Base-by-base conservation (phyloP, 1,284 basidiomycete genomes). In the Leccinum pachyderme region DNA sequence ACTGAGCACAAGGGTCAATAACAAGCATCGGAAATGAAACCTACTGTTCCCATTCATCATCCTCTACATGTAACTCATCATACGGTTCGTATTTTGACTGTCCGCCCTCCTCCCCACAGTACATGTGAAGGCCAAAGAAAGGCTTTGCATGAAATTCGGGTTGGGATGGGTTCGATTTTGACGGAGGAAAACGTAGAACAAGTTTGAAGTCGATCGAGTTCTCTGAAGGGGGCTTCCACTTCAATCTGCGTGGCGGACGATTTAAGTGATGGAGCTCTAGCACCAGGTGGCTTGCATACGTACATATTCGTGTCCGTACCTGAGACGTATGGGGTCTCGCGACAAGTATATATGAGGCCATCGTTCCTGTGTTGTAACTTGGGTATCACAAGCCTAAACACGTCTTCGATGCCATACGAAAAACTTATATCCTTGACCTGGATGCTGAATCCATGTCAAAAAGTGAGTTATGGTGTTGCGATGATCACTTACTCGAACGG, bases 131-230 rank as follows among this genome's bases (percentile, higher is more conserved):
- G 52, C 89, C 74, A 71, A 98, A 98, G 3, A 91, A 72, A 0
- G 97, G 97, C 72, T 95, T 98, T 8, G 87, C 87, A 52, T 76
- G 77, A 58, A 87, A 89, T 66, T 99, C 94, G 0, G 93, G 90
- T 64, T 85, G 73, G 7, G 72, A 63, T 0, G 81, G 78, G 56
- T 85, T 72, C 29, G 75, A 73, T 7, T 68, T 70, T 28, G 73
- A 71, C 3, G 93, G 85, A 2, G 96, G 95, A 70, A 99, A 99
- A 35, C 93, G 86, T 18, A 99, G 79, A 51, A 95, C 81, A 12
- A 99, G 86, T 69, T 93, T 93, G 78, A 99, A 99, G 73, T 99
- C 97, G 67, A 99, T 91, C 4, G 94, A 95, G 72, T 99, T 99
- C 68, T 99, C 97, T 3, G 89, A 91, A 3, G 97, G 95, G 1